Base-by-base conservation (phyloP, 2,329 filamentous ascomycete species). In the Lecanosticta acicola region DNA sequence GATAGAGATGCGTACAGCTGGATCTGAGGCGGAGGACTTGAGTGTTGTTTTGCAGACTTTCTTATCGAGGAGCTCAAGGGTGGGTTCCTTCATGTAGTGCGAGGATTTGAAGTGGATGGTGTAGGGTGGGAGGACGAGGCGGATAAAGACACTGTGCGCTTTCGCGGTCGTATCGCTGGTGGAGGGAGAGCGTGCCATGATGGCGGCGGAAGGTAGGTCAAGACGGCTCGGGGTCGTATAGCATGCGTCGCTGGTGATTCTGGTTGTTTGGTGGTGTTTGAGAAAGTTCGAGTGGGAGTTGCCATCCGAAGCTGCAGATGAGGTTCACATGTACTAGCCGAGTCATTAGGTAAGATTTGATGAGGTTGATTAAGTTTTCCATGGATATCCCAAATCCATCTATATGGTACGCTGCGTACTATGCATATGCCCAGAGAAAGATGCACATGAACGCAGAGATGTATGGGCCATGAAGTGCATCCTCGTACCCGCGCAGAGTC, bases 21-120 rank as follows among this genome's bases (percentile, higher is more conserved):
- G 70, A 53, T 76, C 74, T 51, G 75, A 73, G 39, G 78, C 73
- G 18, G 76, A 79, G 49, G 75, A 75, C 55, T 78, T 75, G 16
- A 82, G 63, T 39, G 78, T 80, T 54, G 77, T 75, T 61, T 82
- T 82, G 49, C 76, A 76, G 24, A 77, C 73, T 41, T 64, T 62
- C 9, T 62, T 61, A 45, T 78, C 74, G 41, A 83, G 68, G 66
- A 79, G 72, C 48, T 78, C 76, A 59, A 82, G 66, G 16, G 74
- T 76, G 48, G 74, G 73, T 48, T 79, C 76, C 51, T 78, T 75
- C 57, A 83, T 75, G 63, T 82, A 79, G 19, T 73, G 76, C 4
- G 75, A 71, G 43, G 72, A 75, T 59, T 77, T 75, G 68, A 81
- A 83, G 59, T 83, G 79, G 47, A 78, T 76, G 2, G 67, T 68